A percentile compares a stretch with the other conserved stretches of the same genome.
These are phyloP conservation scores for Aspergillus cejpii DNA, from an alignment of 2,329 filamentous ascomycete species.

Conservation along the genomic window DNA sequence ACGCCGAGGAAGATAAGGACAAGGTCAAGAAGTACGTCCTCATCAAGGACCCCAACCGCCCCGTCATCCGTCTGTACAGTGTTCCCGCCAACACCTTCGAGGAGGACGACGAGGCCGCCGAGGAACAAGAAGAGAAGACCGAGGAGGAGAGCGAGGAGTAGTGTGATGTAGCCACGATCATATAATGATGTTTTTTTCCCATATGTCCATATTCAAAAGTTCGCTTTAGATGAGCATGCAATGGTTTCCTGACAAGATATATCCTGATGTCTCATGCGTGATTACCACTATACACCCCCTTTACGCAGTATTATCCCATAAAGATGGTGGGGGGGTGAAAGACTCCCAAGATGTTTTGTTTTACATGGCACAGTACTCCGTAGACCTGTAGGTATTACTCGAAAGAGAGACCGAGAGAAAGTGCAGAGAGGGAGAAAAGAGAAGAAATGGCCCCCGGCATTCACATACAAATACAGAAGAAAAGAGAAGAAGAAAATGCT, in stretches of 20 bases:
- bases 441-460: too few species aligned
- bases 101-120: conserved; percentile 66
- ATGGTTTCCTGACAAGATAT: too few species aligned
- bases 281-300: too few species aligned
- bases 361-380: too few species aligned
- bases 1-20: conserved; percentile 38
- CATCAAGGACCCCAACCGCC: conserved; percentile 91
- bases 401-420: too few species aligned
- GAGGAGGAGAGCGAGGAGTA: conserved; percentile 46
- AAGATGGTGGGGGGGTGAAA: too few species aligned
- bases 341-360: too few species aligned
- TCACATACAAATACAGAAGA: not conserved
- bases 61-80: conserved; percentile 85
- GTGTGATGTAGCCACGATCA: conserved; percentile 14
- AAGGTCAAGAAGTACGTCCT: conserved; percentile 47
- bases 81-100: conserved; percentile 84
- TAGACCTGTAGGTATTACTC: too few species aligned
- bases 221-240: conserved; percentile 22
- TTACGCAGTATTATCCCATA: too few species aligned
- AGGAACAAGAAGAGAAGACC: conserved; percentile 50
- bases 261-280: too few species aligned
- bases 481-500: not conserved
- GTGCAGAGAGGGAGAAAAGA: too few species aligned
- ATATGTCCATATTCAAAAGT: conserved; percentile 13
- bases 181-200: conserved; percentile 13